Evolutionary conservation across 116 monocot species (phyloP).

Genomic region (Cymodocea nodosa): DNA sequence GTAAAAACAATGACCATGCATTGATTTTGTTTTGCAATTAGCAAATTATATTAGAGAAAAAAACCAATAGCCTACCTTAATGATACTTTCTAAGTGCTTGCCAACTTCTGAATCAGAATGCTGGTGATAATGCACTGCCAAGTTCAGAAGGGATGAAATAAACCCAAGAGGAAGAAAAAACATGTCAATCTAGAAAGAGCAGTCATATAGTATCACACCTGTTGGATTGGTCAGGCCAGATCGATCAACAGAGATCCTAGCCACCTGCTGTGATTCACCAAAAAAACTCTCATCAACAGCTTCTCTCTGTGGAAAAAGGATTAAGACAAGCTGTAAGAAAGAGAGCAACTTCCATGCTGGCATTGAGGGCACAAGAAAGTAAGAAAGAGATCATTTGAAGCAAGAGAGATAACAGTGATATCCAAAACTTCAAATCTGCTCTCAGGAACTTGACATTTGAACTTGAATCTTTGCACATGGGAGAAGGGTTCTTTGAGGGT

Average conservation of each 20-base stretch:
- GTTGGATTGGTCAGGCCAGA: slow-evolving; percentile 68
- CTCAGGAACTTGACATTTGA: neutral
- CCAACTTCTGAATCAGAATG: slow-evolving; percentile 64
- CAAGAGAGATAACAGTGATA: neutral
- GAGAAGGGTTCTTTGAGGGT: neutral
- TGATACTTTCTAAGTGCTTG: slow-evolving; percentile 89
- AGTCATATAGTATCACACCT: slow-evolving; percentile 20
- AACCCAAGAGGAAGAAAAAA: neutral
- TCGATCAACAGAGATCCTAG: slow-evolving; percentile 58
- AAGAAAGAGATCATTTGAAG: neutral
- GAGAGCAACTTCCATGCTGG: neutral
- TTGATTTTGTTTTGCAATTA: neutral
- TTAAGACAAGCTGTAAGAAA: neutral
- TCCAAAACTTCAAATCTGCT: neutral
- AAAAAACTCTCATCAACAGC: neutral
- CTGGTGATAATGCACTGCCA: slow-evolving; percentile 59
- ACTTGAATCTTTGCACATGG: neutral
- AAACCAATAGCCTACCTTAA: slow-evolving; percentile 38
- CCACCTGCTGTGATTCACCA: slow-evolving; percentile 9
- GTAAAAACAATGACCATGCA: too few species aligned
- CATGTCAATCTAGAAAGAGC: neutral
- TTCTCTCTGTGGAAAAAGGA: neutral
- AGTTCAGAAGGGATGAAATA: slow-evolving; percentile 1
- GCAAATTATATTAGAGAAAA: neutral
- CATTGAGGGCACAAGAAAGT: neutral